Evolutionary conservation across 345 rosid genomes (phyloP).

Genomic region (Cardamine occulta): DNA sequence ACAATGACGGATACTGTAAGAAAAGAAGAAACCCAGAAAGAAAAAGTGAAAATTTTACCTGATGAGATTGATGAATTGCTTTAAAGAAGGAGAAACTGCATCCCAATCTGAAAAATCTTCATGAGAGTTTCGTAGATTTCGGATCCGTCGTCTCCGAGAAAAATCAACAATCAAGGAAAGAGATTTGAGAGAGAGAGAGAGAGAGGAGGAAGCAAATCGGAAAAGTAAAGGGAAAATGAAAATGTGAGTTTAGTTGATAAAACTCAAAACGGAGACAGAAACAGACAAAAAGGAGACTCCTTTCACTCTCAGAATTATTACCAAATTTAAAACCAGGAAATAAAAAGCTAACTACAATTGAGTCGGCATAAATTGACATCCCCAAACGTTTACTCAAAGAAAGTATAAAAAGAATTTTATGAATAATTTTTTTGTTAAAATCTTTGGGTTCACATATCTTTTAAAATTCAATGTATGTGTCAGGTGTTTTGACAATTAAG

Average conservation of each 20-base stretch:
- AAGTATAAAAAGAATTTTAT: background rate
- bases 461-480: background rate
- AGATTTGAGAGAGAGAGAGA: slow-evolving; percentile 3
- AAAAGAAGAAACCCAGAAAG: slow-evolving; percentile 19
- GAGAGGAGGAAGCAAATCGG: slow-evolving; percentile 36
- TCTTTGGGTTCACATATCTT: slow-evolving; percentile 13
- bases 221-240: slow-evolving; percentile 25
- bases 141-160: slow-evolving; percentile 38
- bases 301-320: slow-evolving; percentile 41
- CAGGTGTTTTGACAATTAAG: no score
- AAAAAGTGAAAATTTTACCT: slow-evolving; percentile 21
- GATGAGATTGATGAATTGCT: slow-evolving; percentile 3
- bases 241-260: slow-evolving; percentile 16
- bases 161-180: slow-evolving; percentile 12
- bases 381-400: background rate
- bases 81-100: slow-evolving; percentile 20
- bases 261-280: slow-evolving; percentile 38
- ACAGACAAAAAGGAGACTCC: slow-evolving; percentile 45
- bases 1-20: slow-evolving; percentile 12
- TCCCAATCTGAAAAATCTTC: slow-evolving; percentile 7
- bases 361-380: slow-evolving; percentile 39
- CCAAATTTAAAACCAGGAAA: slow-evolving; percentile 18
- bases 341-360: slow-evolving; percentile 31
- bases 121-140: slow-evolving; percentile 10
- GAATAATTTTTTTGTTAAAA: background rate